phyloP scores from a whole-genome alignment of 192 early-diverging fungal species.

The Lobosporangium transversale region DNA sequence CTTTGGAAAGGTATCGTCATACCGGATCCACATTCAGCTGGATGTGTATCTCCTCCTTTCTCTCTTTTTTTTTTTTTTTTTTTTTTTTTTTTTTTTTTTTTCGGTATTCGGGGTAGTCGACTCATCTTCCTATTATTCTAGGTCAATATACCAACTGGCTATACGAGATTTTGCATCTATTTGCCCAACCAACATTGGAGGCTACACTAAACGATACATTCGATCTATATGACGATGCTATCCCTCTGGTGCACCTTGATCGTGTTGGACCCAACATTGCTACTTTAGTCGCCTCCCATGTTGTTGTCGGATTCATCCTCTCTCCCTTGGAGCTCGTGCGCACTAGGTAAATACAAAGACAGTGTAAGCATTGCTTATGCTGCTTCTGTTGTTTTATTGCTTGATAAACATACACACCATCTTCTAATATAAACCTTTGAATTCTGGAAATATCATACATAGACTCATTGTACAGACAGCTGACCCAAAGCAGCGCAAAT shows the following conservation, averaged over 20 bases:
- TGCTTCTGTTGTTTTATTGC: too few relatives aligned
- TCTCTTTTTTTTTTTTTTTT: neutral
- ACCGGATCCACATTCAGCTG: too few relatives aligned
- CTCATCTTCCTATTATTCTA: constrained; percentile 21
- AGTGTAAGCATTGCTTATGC: too few relatives aligned
- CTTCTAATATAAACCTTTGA: too few relatives aligned
- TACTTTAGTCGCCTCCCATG: constrained; percentile 79
- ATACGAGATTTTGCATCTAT: constrained; percentile 75
- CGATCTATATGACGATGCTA: constrained; percentile 89
- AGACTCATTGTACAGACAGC: constrained; percentile 87
- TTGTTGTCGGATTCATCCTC: constrained; percentile 81
- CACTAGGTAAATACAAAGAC: constrained; percentile 81
- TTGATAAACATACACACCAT: too few relatives aligned
- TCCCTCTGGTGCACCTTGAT: constrained; percentile 72
- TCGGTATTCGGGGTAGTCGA: too few relatives aligned
- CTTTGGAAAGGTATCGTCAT: constrained; percentile 61
- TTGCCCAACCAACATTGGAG: constrained; percentile 88
- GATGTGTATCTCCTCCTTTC: too few relatives aligned
- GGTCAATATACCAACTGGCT: constrained; percentile 85
- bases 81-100: neutral
- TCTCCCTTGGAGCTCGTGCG: constrained; percentile 91
- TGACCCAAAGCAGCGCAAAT: constrained; percentile 80
- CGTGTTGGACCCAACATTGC: constrained; percentile 67
- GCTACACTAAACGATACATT: constrained; percentile 89
- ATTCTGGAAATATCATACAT: neutral